These are phyloP conservation scores for Fusarium sp. DNA, from an alignment of 2,329 filamentous ascomycete genomes.

Conservation along the genomic window DNA sequence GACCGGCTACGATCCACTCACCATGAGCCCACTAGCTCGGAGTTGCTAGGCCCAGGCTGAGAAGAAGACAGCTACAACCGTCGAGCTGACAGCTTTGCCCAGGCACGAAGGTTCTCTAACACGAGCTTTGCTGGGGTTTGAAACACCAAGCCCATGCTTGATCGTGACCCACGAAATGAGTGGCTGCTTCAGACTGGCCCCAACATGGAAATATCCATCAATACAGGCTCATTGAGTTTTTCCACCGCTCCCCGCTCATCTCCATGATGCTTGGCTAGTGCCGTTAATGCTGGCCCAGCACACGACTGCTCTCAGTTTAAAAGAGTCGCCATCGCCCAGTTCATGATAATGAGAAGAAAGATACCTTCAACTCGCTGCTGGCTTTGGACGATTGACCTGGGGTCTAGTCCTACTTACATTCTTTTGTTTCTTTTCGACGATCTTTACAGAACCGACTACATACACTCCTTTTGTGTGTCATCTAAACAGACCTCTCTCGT, in stretches of 20 bases:
- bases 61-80: neutral
- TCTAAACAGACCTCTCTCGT: constrained; percentile 11
- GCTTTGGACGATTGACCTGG: constrained; percentile 36
- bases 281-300: constrained; percentile 13
- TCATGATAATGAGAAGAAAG: neutral
- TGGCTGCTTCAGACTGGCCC: constrained; percentile 8
- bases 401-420: constrained; percentile 37
- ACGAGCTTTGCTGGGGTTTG: constrained; percentile 30
- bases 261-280: constrained; percentile 21
- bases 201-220: constrained; percentile 12
- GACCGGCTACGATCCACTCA: constrained; percentile 20
- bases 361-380: constrained; percentile 33
- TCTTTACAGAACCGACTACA: constrained; percentile 33
- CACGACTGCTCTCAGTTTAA: constrained; percentile 16
- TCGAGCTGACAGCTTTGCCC: constrained; percentile 12
- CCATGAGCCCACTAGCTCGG: constrained; percentile 8
- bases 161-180: constrained; percentile 33
- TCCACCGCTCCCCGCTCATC: constrained; percentile 28
- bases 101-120: neutral
- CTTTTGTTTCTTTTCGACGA: constrained; percentile 37
- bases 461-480: constrained; percentile 22
- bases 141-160: constrained; percentile 34
- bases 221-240: constrained; percentile 24
- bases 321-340: constrained; percentile 24
- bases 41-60: constrained; percentile 2